phyloP scores from a whole-genome alignment of 768 basidiomycete genomes.

The Rhodotorula diobovata region DNA sequence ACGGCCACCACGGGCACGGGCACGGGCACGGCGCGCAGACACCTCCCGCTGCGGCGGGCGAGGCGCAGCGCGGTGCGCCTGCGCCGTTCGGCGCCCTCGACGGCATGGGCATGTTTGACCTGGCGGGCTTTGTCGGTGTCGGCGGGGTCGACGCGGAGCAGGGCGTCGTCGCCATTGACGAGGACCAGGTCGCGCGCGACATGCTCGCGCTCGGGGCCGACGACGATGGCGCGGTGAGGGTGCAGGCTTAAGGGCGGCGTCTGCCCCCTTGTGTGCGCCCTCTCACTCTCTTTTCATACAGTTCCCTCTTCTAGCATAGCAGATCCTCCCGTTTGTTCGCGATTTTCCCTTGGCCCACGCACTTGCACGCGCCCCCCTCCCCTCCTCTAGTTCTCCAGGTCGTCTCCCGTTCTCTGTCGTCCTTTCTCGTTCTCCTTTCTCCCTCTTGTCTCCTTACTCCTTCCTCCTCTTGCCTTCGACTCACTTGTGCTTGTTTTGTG shows the following conservation, averaged over 20 bases:
- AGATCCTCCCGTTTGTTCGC: background rate
- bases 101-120: background rate
- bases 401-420: background rate
- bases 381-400: slow-evolving; percentile 1
- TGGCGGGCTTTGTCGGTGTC: background rate
- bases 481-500: background rate
- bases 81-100: background rate
- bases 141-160: background rate
- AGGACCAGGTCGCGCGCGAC: slow-evolving; percentile 23
- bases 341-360: no score
- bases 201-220: slow-evolving; percentile 20
- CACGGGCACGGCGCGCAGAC: background rate
- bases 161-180: slow-evolving; percentile 4
- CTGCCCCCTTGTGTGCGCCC: background rate
- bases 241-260: background rate
- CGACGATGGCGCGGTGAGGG: background rate
- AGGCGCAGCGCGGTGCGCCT: background rate
- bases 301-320: background rate
- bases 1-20: background rate
- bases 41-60: background rate
- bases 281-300: background rate
- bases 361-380: background rate
- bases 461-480: background rate
- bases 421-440: background rate
- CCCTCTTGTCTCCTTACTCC: background rate